Evolutionary conservation across 768 basidiomycete species (phyloP), one percentile per base, ranked within the genome.

Genomic region (Suillus spraguei): DNA sequence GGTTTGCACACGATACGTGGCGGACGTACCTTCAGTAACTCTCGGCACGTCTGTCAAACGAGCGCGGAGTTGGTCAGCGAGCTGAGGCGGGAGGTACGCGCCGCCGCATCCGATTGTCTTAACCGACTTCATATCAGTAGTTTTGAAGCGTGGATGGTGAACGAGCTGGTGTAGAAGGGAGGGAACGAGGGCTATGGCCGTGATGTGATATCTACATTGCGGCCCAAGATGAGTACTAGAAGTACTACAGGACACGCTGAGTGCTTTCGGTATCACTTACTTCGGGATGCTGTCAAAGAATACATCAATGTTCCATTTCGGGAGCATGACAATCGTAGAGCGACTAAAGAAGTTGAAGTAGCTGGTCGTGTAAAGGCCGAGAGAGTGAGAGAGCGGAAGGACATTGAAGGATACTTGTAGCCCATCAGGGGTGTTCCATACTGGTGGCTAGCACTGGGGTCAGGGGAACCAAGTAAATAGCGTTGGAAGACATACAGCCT

Each of bases 371-470:
- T 85, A 80, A 6, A 88, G 72, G n/a, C 78, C 89, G 66, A 83
- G 87, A 1, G 82, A 74, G 65, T 91, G 89, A 65, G 88, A 84
- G 32, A 89, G 70, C 0, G 89, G 89, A 4, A 90, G 75, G 65
- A 85, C 83, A 0, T 77, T 83, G 33, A 90, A 78, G 0, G 66
- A 64, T 4, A 84, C 69, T 1, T 82, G 81, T 5, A 82, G 68
- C 20, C 77, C 78, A 58, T 80, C 78, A 14, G 80, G 80, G 9
- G 74, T 80, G 2, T 64, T 58, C 1, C 74, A 75, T 5, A 70
- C 68, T 42, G 77, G 75, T 7, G 79, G 76, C 80, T 82, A 56
- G 36, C 4, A 13, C 20, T 80, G 20, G 36, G 87, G 10, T 81
- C 77, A 0, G 84, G 79, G 42, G 82, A 70, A 54, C 71, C 73